A percentile compares a stretch with the other conserved stretches of the same genome.
Evolutionary conservation across 768 basidiomycete species (phyloP).

Genomic region (Leccinum broughii): DNA sequence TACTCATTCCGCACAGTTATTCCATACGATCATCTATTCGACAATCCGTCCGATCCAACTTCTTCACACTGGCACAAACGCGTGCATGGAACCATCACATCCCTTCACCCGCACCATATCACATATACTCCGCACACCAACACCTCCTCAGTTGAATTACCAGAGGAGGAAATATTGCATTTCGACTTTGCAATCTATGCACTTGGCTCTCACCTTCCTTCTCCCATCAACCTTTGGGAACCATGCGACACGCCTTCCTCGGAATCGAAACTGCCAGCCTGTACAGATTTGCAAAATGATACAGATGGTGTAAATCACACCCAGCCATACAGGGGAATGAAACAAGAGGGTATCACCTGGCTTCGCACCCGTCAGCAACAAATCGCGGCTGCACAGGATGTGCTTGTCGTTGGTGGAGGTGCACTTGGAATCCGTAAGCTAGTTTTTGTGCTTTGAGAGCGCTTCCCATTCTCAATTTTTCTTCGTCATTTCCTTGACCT

Average conservation of each 20-base stretch:
- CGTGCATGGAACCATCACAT: slow-evolving; percentile 47
- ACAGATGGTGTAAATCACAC: not conserved
- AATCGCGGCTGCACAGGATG: slow-evolving; percentile 46
- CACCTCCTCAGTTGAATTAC: not conserved
- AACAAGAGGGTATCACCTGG: slow-evolving; percentile 51
- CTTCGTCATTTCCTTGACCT: not conserved
- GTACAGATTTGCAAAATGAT: not conserved
- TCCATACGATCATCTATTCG: slow-evolving; percentile 53
- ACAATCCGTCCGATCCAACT: slow-evolving; percentile 16
- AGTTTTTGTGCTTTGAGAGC: not conserved
- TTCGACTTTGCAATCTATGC: slow-evolving; percentile 65
- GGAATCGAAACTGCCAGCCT: not conserved
- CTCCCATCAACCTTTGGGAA: slow-evolving; percentile 57
- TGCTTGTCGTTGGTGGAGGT: slow-evolving; percentile 72
- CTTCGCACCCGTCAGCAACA: slow-evolving; percentile 49
- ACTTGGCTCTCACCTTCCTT: slow-evolving; percentile 56
- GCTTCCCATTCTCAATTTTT: not conserved
- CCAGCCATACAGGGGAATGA: slow-evolving; percentile 41
- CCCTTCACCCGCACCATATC: slow-evolving; percentile 40
- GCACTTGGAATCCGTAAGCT: slow-evolving; percentile 69
- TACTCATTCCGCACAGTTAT: slow-evolving; percentile 40
- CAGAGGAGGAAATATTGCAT: slow-evolving; percentile 29
- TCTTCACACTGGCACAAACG: slow-evolving; percentile 29
- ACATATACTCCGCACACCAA: slow-evolving; percentile 22
- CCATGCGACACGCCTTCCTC: slow-evolving; percentile 1